These are phyloP conservation scores for Aegilops tauschii DNA, from an alignment of 176 grass and related monocot species.

Conservation along the genomic window DNA sequence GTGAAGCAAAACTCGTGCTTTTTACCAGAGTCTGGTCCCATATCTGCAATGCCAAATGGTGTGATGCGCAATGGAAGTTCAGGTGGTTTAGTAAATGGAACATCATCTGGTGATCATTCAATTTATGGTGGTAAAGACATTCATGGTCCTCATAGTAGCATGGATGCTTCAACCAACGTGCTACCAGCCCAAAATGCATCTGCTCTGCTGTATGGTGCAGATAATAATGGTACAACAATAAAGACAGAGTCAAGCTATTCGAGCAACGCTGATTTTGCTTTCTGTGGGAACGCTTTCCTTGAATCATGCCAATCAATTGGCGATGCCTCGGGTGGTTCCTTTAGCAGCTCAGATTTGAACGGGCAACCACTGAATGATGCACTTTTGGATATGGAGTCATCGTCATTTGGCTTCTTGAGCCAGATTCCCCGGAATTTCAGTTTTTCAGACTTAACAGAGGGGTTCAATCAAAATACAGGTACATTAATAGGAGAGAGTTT, in stretches of 20 bases:
- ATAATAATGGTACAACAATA: slow-evolving; percentile 59
- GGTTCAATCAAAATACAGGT: slow-evolving; percentile 87
- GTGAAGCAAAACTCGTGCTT: slow-evolving; percentile 76
- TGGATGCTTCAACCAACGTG: slow-evolving; percentile 47
- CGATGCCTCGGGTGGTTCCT: slow-evolving; percentile 87
- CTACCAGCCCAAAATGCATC: slow-evolving; percentile 49
- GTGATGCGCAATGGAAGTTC: slow-evolving; percentile 64
- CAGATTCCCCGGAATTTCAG: slow-evolving; percentile 87
- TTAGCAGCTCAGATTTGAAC: slow-evolving; percentile 86
- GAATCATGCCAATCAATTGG: slow-evolving; percentile 77
- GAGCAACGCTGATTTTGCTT: slow-evolving; percentile 76
- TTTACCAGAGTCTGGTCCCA: slow-evolving; percentile 51
- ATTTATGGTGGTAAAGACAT: slow-evolving; percentile 62
- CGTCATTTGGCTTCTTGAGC: slow-evolving; percentile 71
- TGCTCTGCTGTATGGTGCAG: slow-evolving; percentile 51
- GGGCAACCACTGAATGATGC: slow-evolving; percentile 74
- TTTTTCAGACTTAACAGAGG: slow-evolving; percentile 84
- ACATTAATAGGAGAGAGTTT: slow-evolving; percentile 3
- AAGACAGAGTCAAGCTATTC: slow-evolving; percentile 85
- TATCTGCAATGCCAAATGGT: slow-evolving; percentile 45
- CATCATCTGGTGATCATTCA: slow-evolving; percentile 47
- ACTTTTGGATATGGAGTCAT: slow-evolving; percentile 78
- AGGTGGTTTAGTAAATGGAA: slow-evolving; percentile 48
- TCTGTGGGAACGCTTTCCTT: slow-evolving; percentile 69
- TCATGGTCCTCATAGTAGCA: slow-evolving; percentile 42